phyloP scores from a whole-genome alignment of 2,329 filamentous ascomycete genomes.

The Ophiostoma tasmaniense region DNA sequence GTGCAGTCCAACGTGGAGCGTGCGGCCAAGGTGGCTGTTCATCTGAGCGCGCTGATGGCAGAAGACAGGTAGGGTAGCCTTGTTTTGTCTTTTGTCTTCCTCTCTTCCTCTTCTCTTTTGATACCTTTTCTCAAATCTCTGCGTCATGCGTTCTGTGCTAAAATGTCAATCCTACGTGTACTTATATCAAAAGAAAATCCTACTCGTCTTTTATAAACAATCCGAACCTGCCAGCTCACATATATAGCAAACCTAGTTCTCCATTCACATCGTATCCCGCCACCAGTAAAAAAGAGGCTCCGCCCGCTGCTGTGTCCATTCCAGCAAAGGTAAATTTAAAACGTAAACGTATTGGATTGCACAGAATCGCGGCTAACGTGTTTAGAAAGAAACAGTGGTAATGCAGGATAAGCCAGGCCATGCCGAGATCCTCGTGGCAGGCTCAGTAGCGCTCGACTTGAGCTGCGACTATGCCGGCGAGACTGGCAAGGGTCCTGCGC shows the following conservation, averaged over 20 bases:
- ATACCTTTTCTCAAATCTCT: neutral
- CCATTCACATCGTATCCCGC: conserved; percentile 12
- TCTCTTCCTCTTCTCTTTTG: neutral
- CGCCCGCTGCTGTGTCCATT: neutral
- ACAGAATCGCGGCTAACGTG: neutral
- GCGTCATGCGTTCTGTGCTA: neutral
- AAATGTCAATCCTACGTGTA: neutral
- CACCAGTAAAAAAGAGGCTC: neutral
- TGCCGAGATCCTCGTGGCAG: conserved; percentile 71
- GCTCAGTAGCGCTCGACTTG: conserved; percentile 81
- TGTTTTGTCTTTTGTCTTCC: neutral
- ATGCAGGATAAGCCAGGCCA: neutral
- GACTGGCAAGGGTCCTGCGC: conserved; percentile 28
- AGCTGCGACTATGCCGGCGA: conserved; percentile 62
- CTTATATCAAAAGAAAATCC: neutral
- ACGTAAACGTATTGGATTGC: neutral
- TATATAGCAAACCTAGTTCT: neutral
- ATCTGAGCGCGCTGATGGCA: conserved; percentile 30
- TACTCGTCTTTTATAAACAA: neutral
- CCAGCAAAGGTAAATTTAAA: neutral
- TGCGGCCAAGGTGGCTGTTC: conserved; percentile 46
- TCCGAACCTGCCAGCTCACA: neutral
- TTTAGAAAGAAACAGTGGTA: neutral
- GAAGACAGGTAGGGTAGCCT: conserved; percentile 1
- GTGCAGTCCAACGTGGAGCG: conserved; percentile 46